Base-by-base conservation (phyloP, 1,284 basidiomycete species). In the Sanghuangporus sanghuang region DNA sequence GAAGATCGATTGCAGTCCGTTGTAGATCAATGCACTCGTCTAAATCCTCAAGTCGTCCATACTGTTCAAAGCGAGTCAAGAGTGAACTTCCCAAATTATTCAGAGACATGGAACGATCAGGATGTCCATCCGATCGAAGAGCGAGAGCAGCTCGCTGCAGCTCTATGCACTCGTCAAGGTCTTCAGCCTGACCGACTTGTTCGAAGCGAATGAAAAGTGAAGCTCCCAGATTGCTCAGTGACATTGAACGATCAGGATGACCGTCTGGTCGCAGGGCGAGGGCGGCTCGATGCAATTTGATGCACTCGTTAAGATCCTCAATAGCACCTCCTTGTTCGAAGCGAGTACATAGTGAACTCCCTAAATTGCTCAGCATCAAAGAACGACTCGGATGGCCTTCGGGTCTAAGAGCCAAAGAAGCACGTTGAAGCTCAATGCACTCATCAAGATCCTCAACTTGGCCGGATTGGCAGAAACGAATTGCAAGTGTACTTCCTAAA, bases 1-100 rank as follows among this genome's bases (percentile, higher is more conserved):
- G 48, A 49, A 49, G 42, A 14, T 44, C 42, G 12, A 44, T 3
- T 44, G 42, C 18, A 18, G 42, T 5, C 12, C 42, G 3, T 14
- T 44, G 42, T 12, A 14, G 42, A 12, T 14, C 42, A 18, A 44
- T 44, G 42, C 14, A 12, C 18, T 44, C 42, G 12, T 44, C 42
- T 2, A 44, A 7, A 6, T 68, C 65, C 32, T 67, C 71, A 23
- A 27, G 69, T 67, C 6, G 49, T 48, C 32, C 66, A 64, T 35
- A 74, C 49, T 52, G 49, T 23, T 52, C 49, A 6, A 52, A 52
- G 11, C 49, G 49, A 52, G 49, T 52, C 18, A 14, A 21, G 4
- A 54, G 27, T 11, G 27, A 32, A 54, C 6, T 54, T 27, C 12
- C 52, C 11, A 54, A 32, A 18, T 54, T 38, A 21, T 54, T 18